Conservation (phyloP, 2,329 filamentous ascomycete species). For the Fusarium goolgardi region DNA sequence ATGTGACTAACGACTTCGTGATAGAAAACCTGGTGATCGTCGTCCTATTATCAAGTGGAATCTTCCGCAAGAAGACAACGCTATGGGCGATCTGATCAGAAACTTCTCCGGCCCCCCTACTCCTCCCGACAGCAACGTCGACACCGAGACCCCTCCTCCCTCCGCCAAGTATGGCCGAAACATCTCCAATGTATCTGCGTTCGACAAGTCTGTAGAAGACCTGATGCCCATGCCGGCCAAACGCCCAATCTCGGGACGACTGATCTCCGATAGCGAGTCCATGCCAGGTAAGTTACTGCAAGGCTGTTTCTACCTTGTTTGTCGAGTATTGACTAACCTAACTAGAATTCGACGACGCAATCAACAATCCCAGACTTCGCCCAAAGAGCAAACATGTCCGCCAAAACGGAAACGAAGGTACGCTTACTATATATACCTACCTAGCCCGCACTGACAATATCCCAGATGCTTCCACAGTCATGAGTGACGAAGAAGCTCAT, state of each 20-base stretch:
- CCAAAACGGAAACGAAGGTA: background rate
- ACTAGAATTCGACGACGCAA: background rate
- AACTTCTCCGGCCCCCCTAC: background rate
- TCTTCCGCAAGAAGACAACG: conserved; percentile 15
- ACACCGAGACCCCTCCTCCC: background rate
- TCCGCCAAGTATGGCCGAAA: background rate
- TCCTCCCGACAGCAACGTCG: background rate
- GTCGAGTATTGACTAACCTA: background rate
- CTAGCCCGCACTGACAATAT: background rate
- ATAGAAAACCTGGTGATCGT: conserved; percentile 8
- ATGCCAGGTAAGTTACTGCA: conserved; percentile 1
- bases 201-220: conserved; percentile 7
- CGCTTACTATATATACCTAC: background rate
- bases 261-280: background rate
- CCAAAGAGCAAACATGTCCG: background rate
- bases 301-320: background rate
- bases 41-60: conserved; percentile 1
- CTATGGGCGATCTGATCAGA: conserved; percentile 10
- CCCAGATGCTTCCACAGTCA: conserved; percentile 14
- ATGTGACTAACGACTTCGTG: background rate
- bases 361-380: background rate
- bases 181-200: background rate
- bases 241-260: background rate
- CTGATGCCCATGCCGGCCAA: background rate
- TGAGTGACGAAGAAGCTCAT: background rate